These are phyloP conservation scores for Lasiosphaeria ovina DNA, from an alignment of 495 filamentous ascomycete genomes.

Conservation along the genomic window DNA sequence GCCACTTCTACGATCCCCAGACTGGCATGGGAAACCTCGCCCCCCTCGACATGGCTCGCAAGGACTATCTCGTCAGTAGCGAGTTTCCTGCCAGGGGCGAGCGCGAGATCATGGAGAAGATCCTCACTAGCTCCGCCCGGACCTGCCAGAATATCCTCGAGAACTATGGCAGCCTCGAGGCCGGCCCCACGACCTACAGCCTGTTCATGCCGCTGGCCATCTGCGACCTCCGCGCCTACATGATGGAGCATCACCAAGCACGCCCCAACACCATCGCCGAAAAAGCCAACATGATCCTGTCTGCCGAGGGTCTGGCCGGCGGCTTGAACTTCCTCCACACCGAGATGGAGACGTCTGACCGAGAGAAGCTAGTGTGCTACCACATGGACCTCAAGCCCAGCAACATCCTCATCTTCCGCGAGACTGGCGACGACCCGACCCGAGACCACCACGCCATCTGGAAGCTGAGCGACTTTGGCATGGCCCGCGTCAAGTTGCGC, in stretches of 20 bases:
- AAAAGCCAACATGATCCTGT: slow-evolving; percentile 28
- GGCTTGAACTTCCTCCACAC: slow-evolving; percentile 39
- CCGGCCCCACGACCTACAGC: slow-evolving; percentile 31
- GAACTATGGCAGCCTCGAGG: slow-evolving; percentile 32
- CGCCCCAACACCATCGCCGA: slow-evolving; percentile 12
- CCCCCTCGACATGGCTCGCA: slow-evolving; percentile 22
- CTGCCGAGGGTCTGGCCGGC: slow-evolving; percentile 31
- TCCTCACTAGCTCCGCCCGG: slow-evolving; percentile 22
- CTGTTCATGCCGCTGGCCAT: slow-evolving; percentile 40
- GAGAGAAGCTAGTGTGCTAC: slow-evolving; percentile 33
- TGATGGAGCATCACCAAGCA: slow-evolving; percentile 21
- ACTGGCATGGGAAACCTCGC: slow-evolving; percentile 19
- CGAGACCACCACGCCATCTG: slow-evolving; percentile 26
- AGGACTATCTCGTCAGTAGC: slow-evolving; percentile 26
- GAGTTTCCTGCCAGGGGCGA: slow-evolving; percentile 22
- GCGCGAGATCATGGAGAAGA: slow-evolving; percentile 33
- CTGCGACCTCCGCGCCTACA: slow-evolving; percentile 34
- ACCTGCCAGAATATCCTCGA: slow-evolving; percentile 34
- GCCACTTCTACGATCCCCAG: slow-evolving; percentile 29
- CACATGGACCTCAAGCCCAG: slow-evolving; percentile 42
- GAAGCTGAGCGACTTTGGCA: slow-evolving; percentile 43
- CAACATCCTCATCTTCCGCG: slow-evolving; percentile 37
- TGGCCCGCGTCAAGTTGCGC: slow-evolving; percentile 33
- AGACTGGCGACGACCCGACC: slow-evolving; percentile 12
- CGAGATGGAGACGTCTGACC: slow-evolving; percentile 25